A percentile compares a stretch with the other conserved stretches of the same genome.
phyloP scores from a whole-genome alignment of 495 filamentous ascomycete genomes.

The Symbiotaphrina buchneri region DNA sequence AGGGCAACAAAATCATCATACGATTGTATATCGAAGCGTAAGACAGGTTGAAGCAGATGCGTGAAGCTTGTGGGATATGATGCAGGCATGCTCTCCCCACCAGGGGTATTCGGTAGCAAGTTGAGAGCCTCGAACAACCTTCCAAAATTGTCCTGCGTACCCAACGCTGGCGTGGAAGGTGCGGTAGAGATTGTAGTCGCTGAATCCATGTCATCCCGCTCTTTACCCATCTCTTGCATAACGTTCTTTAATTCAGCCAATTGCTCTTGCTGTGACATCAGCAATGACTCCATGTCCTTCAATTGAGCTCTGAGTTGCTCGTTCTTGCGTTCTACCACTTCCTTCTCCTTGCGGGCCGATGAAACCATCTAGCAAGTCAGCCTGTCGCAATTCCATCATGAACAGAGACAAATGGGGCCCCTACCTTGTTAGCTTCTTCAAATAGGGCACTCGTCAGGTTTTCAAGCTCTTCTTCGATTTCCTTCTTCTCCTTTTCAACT shows the following conservation, averaged over 20 bases:
- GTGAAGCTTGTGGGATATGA: slow-evolving; percentile 66
- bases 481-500: slow-evolving; percentile 49
- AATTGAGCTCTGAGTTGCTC: slow-evolving; percentile 60
- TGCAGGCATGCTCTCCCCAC: slow-evolving; percentile 42
- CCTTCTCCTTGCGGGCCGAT: slow-evolving; percentile 45
- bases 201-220: slow-evolving; percentile 41
- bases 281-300: slow-evolving; percentile 64
- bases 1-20: slow-evolving; percentile 76
- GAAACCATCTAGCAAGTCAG: slow-evolving; percentile 56
- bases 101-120: slow-evolving; percentile 20
- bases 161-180: slow-evolving; percentile 40
- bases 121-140: slow-evolving; percentile 19
- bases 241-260: slow-evolving; percentile 73
- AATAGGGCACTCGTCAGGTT: slow-evolving; percentile 75
- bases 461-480: slow-evolving; percentile 68
- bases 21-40: slow-evolving; percentile 57
- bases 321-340: slow-evolving; percentile 52
- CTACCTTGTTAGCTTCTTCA: slow-evolving; percentile 76
- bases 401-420: slow-evolving; percentile 3
- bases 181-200: slow-evolving; percentile 33
- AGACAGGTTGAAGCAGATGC: slow-evolving; percentile 57
- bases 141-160: slow-evolving; percentile 14
- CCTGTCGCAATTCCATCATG: slow-evolving; percentile 11
- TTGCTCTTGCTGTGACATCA: slow-evolving; percentile 83
- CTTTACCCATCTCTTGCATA: slow-evolving; percentile 67